These are phyloP conservation scores for Spongospora subterranea DNA, from an alignment of 208 protist genomes.

Conservation along the genomic window DNA sequence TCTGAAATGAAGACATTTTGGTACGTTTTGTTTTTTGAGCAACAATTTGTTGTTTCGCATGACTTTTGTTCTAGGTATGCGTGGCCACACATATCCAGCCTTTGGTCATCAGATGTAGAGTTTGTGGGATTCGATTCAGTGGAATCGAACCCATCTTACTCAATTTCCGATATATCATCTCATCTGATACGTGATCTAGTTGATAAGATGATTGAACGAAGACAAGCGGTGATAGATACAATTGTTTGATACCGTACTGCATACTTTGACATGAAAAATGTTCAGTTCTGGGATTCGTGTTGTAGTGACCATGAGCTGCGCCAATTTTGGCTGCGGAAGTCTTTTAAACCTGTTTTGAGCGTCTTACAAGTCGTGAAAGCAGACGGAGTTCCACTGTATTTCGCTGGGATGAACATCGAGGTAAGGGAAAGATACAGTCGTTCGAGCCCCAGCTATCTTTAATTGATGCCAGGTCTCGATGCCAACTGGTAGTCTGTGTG, in stretches of 20 bases:
- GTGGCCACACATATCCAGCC: not conserved
- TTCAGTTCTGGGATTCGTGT: constrained; percentile 10
- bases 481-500: constrained; percentile 45
- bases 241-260: not conserved
- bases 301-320: constrained; percentile 1
- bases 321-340: constrained; percentile 3
- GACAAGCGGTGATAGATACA: not conserved
- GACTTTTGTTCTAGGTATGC: constrained; percentile 11
- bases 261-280: not conserved
- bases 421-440: not conserved
- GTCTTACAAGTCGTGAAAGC: constrained; percentile 24
- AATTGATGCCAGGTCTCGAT: constrained; percentile 16
- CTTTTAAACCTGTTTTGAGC: constrained; percentile 38
- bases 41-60: not conserved
- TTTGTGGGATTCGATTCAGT: constrained; percentile 12
- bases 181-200: constrained; percentile 6
- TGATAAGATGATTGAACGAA: constrained; percentile 28
- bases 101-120: constrained; percentile 11
- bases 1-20: constrained; percentile 51
- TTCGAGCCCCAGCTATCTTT: not conserved
- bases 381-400: constrained; percentile 3
- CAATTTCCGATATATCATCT: not conserved
- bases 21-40: constrained; percentile 33
- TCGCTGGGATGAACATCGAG: constrained; percentile 40
- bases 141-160: not conserved